Base-by-base conservation (phyloP, 78 protist species). In the Dictyostelium brefeldianum region DNA sequence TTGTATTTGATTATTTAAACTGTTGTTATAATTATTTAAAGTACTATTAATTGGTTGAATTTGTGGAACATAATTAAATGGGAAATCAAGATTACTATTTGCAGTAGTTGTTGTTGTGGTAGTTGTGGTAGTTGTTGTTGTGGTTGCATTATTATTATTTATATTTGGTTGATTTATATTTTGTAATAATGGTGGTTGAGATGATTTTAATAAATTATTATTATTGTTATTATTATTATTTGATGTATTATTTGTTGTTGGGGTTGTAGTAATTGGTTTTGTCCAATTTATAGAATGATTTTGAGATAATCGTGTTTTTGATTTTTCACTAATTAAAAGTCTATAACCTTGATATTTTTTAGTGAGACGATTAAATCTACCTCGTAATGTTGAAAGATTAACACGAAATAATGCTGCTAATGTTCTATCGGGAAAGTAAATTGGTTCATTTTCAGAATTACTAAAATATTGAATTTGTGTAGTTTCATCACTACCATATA, bases 371-470 rank as follows among this genome's bases (percentile, higher is more conserved):
- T 87, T 87, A 62, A 87, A 87, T 62, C 93, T 80, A 22, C 93
- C 93, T 2, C 93, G 54, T 14, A 87, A 62, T 3, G 93, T 87
- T 6, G 93, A 87, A 4, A 87, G 67, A 36, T 87, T 87, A 11
- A 87, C 93, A 47, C 78, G 74, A 18, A 87, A 65, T 6, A 87
- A 70, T 20, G 93, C 51, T 1, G 93, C 93, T 41, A 87, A 36
- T 18, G 85, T 87, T 54, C 93, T 80, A 65, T 87, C 93, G 4
- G 93, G 93, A 50, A 87, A 87, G 31, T 70, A 87, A n/a, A 87
- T 50, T 57, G 93, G 93, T 7, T 87, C 93, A 43, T 70, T 50
- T 20, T 14, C 65, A 0, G 54, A 27, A 51, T 87, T 87, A 77
- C 93, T 77, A 77, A 87, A 87, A 51, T 87, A 87, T 77, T 87